Percentiles rank a stretch among this genome's conserved stretches.
Evolutionary conservation across 78 protist species (phyloP).

Genomic region (Trichosphaerium sp.): DNA sequence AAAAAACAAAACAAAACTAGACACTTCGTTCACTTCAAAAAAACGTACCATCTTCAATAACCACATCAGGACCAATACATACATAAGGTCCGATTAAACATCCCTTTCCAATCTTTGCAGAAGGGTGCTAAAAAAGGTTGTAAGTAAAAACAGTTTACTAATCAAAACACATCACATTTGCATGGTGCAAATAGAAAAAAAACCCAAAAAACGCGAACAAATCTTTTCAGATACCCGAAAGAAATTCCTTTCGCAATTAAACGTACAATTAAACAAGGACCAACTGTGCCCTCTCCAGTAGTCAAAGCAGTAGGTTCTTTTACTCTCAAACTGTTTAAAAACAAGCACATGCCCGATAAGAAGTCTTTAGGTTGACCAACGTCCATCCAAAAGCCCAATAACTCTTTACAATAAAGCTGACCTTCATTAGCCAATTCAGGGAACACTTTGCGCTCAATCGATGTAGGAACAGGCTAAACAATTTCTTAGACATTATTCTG

Average conservation of each 20-base stretch:
- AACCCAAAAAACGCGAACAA: no score
- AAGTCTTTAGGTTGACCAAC: constrained; percentile 86
- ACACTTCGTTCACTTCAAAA: not conserved
- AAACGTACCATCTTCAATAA: constrained; percentile 58
- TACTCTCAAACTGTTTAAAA: constrained; percentile 2
- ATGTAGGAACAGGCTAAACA: constrained; percentile 25
- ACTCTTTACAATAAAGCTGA: constrained; percentile 66
- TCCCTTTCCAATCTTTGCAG: constrained; percentile 65
- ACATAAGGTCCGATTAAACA: constrained; percentile 84
- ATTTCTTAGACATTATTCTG: not conserved
- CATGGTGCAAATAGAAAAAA: no score
- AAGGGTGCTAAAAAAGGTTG: constrained; percentile 36
- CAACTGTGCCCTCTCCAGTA: no score
- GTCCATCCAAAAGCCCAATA: constrained; percentile 93
- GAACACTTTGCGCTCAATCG: constrained; percentile 78
- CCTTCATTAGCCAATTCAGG: constrained; percentile 77
- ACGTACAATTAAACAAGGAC: no score
- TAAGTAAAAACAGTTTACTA: no score
- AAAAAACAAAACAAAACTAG: constrained; percentile 3
- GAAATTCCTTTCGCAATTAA: no score
- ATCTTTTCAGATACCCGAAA: no score
- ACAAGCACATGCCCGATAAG: constrained; percentile 36
- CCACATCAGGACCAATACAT: constrained; percentile 62
- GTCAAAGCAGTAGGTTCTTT: not conserved
- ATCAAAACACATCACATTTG: no score